A percentile compares a stretch with the other conserved stretches of the same genome.
Conservation (phyloP, 768 basidiomycete species). For the Xerocomellus amylosporus region DNA sequence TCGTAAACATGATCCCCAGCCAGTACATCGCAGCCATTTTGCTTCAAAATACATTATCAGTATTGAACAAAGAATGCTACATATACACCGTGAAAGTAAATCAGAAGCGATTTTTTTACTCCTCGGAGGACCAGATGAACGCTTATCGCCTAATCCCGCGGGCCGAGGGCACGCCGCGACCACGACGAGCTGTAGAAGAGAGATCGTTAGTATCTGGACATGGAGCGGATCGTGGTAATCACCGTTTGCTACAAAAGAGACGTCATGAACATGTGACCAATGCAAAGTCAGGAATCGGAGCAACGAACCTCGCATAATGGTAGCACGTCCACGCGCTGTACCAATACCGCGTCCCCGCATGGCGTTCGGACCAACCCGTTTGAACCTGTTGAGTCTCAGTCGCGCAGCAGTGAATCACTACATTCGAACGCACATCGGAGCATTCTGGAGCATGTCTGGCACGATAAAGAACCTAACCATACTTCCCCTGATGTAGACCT, state of each 20-base stretch:
- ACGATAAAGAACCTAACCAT: slow-evolving; percentile 99
- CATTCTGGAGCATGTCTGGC: slow-evolving; percentile 98
- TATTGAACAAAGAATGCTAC: slow-evolving; percentile 15
- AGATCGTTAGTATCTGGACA: slow-evolving; percentile 13
- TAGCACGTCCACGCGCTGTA: slow-evolving; percentile 96
- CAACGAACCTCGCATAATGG: slow-evolving; percentile 91
- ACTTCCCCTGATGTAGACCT: slow-evolving; percentile 97
- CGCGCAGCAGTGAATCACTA: slow-evolving; percentile 1
- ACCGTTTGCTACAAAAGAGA: slow-evolving; percentile 68
- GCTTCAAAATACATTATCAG: slow-evolving; percentile 8
- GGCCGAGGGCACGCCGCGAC: slow-evolving; percentile 73
- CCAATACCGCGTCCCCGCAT: slow-evolving; percentile 99
- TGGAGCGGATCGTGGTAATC: slow-evolving; percentile 18
- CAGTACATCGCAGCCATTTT: background rate
- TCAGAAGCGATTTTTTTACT: slow-evolving; percentile 7
- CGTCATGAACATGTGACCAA: slow-evolving; percentile 14
- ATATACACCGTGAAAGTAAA: slow-evolving; percentile 10
- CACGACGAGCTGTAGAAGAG: slow-evolving; percentile 67
- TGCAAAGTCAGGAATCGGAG: background rate
- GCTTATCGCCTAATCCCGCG: slow-evolving; percentile 79
- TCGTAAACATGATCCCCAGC: background rate
- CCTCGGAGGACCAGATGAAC: background rate
- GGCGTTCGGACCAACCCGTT: slow-evolving; percentile 95
- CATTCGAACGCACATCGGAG: slow-evolving; percentile 78
- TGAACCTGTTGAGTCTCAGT: slow-evolving; percentile 69